phyloP scores from a whole-genome alignment of 345 rosid species.

The Citrus glauca region DNA sequence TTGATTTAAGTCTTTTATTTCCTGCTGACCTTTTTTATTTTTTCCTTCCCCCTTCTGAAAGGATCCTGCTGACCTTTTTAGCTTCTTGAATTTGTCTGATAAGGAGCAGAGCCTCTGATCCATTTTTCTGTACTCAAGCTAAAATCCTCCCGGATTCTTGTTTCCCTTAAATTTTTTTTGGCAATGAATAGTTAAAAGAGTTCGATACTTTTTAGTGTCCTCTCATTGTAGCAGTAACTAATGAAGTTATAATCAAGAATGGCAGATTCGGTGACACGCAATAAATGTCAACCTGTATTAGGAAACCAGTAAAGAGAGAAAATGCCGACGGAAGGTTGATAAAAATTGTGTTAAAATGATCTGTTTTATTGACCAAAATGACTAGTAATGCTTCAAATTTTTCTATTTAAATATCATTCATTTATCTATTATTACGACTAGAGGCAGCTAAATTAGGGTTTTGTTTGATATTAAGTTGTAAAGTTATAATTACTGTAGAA shows the following conservation, averaged over 20 bases:
- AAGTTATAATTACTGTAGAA: too few species aligned
- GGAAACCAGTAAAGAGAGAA: too few species aligned
- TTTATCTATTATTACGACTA: too few species aligned
- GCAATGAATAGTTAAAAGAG: constrained; percentile 1
- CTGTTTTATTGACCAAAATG: too few species aligned
- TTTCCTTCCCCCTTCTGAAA: background rate
- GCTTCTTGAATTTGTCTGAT: constrained; percentile 14
- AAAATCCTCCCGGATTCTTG: constrained; percentile 13
- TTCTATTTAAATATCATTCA: too few species aligned
- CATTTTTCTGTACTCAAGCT: constrained; percentile 13
- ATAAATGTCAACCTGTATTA: too few species aligned
- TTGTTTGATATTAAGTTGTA: too few species aligned
- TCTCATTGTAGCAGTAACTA: background rate
- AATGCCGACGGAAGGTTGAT: too few species aligned
- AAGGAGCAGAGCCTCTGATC: constrained; percentile 10
- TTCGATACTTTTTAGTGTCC: background rate
- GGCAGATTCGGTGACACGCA: too few species aligned
- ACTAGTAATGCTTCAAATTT: too few species aligned
- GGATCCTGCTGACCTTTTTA: constrained; percentile 23
- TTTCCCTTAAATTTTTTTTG: background rate
- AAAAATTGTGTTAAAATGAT: too few species aligned
- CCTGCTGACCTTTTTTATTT: constrained; percentile 25
- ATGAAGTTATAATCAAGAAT: background rate
- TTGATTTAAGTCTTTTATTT: constrained; percentile 16
- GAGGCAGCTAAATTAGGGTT: too few species aligned